Percentiles rank a stretch among this genome's conserved stretches.
These are phyloP conservation scores for Solanum infundibuliforme DNA, from an alignment of 257 asterid genomes.

Conservation along the genomic window DNA sequence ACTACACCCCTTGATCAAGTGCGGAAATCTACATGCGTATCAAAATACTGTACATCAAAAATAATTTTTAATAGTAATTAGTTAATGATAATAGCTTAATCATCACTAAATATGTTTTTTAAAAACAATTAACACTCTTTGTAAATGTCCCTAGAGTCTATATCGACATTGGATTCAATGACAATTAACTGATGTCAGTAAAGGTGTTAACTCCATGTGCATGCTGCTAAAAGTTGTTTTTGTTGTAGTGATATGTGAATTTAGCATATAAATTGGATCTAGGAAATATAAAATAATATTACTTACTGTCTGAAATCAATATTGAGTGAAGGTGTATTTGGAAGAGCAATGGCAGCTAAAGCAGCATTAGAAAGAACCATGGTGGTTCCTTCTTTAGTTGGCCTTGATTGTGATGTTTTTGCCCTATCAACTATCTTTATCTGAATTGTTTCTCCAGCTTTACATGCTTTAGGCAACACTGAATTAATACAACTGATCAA, in stretches of 20 bases:
- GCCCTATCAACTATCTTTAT: conserved; percentile 62
- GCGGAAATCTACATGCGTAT: no score
- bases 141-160: not conserved
- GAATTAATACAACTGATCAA: conserved; percentile 63
- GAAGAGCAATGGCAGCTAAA: conserved; percentile 29
- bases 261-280: not conserved
- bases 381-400: conserved; percentile 28
- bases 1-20: no score
- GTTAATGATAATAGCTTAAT: not conserved
- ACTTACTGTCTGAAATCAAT: conserved; percentile 64
- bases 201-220: no score
- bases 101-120: not conserved
- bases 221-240: not conserved
- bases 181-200: no score
- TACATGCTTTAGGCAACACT: conserved; percentile 26
- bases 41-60: not conserved
- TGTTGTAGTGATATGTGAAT: not conserved
- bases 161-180: no score
- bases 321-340: conserved; percentile 23
- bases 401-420: conserved; percentile 18
- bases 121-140: no score
- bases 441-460: conserved; percentile 29
- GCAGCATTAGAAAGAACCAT: conserved; percentile 49
- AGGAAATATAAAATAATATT: no score
- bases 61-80: no score